phyloP scores from a whole-genome alignment of 2,329 filamentous ascomycete species.

The Coleophoma eucalyptorum region DNA sequence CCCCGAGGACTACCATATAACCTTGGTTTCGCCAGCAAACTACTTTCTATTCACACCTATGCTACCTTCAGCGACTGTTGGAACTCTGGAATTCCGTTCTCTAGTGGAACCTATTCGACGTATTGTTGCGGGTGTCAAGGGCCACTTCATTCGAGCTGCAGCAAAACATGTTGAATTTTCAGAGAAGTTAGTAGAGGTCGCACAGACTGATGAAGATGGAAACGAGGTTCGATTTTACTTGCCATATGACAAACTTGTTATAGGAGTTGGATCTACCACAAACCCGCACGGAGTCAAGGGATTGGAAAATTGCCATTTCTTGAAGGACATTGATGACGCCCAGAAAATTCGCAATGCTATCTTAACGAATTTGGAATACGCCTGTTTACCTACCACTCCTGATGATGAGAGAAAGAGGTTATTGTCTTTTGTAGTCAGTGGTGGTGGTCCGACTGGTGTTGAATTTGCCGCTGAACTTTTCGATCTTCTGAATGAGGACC shows the following conservation, averaged over 20 bases:
- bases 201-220: slow-evolving; percentile 67
- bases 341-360: slow-evolving; percentile 84
- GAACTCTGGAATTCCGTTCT: slow-evolving; percentile 85
- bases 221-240: slow-evolving; percentile 83
- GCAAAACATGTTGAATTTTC: slow-evolving; percentile 92
- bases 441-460: slow-evolving; percentile 92
- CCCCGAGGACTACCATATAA: slow-evolving; percentile 91
- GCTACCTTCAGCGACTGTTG: slow-evolving; percentile 94
- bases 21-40: slow-evolving; percentile 89
- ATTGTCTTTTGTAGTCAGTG: slow-evolving; percentile 93
- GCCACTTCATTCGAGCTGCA: slow-evolving; percentile 84
- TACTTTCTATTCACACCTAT: slow-evolving; percentile 99
- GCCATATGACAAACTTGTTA: slow-evolving; percentile 93
- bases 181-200: slow-evolving; percentile 83
- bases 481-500: slow-evolving; percentile 93
- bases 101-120: slow-evolving; percentile 89
- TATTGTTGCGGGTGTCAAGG: slow-evolving; percentile 72
- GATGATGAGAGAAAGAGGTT: slow-evolving; percentile 85
- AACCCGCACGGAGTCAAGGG: slow-evolving; percentile 96
- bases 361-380: slow-evolving; percentile 82
- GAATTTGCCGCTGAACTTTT: slow-evolving; percentile 97
- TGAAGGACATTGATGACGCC: slow-evolving; percentile 94
- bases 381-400: slow-evolving; percentile 86
- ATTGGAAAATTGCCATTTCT: slow-evolving; percentile 87
- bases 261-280: slow-evolving; percentile 87